A percentile compares a stretch with the other conserved stretches of the same genome.
These are phyloP conservation scores for Collybiopsis confluens DNA, from an alignment of 768 basidiomycete genomes.

Conservation along the genomic window DNA sequence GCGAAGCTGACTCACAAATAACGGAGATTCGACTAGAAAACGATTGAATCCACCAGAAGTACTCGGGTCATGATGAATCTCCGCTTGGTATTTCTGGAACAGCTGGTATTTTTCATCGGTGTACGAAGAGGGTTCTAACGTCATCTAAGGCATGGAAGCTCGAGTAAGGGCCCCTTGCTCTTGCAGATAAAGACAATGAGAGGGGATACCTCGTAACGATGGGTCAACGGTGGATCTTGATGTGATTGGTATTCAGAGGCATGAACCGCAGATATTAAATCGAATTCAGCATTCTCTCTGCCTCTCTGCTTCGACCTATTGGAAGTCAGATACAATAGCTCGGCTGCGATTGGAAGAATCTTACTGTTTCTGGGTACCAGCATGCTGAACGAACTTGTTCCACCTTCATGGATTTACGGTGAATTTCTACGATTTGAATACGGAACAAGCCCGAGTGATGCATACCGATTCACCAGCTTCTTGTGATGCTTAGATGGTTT, in stretches of 20 bases:
- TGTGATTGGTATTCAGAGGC: conserved; percentile 42
- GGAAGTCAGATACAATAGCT: not conserved
- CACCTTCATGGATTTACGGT: conserved; percentile 41
- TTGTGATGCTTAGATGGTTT: conserved; percentile 71
- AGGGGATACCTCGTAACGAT: conserved; percentile 56
- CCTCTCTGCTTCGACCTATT: conserved; percentile 14
- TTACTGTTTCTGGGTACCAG: conserved; percentile 26
- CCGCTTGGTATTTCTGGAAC: conserved; percentile 70
- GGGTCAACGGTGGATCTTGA: conserved; percentile 27
- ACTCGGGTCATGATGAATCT: conserved; percentile 69
- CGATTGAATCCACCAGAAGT: conserved; percentile 53
- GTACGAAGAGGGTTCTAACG: conserved; percentile 71
- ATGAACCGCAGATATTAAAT: conserved; percentile 49
- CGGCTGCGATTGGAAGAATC: not conserved
- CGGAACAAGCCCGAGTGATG: not conserved
- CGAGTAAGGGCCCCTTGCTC: too few species aligned
- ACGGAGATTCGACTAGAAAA: conserved; percentile 79
- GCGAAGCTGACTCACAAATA: conserved; percentile 49
- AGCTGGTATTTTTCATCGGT: conserved; percentile 79
- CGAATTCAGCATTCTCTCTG: conserved; percentile 29
- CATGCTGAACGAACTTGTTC: conserved; percentile 62
- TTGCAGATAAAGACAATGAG: not conserved
- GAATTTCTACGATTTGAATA: not conserved
- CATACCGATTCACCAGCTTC: conserved; percentile 67
- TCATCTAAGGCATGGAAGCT: conserved; percentile 46